These are phyloP conservation scores for Musa balbisiana DNA, from an alignment of 202 grass and related monocot species.

Conservation along the genomic window DNA sequence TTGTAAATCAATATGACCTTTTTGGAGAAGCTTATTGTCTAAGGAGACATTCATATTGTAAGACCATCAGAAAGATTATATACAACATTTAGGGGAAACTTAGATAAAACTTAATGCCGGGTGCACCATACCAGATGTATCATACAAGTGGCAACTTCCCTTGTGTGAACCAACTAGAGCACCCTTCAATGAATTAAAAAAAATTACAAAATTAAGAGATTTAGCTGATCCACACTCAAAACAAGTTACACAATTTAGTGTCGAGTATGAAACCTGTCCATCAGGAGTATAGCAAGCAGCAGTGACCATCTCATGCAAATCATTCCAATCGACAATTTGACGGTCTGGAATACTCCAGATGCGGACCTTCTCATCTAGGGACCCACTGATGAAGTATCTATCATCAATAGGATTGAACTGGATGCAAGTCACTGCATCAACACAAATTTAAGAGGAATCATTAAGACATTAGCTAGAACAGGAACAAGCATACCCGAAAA, in stretches of 20 bases:
- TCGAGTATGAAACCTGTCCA: slow-evolving; percentile 62
- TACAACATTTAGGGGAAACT: neutral
- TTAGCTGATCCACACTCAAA: neutral
- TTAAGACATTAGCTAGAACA: neutral
- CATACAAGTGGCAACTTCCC: slow-evolving; percentile 78
- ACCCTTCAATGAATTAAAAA: slow-evolving; percentile 41
- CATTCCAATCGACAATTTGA: slow-evolving; percentile 95
- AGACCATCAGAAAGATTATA: slow-evolving; percentile 22
- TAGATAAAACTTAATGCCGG: too few relatives aligned
- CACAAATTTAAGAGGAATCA: neutral
- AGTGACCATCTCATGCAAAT: slow-evolving; percentile 99
- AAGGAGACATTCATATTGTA: slow-evolving; percentile 14
- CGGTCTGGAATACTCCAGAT: slow-evolving; percentile 93
- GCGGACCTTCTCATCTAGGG: slow-evolving; percentile 86
- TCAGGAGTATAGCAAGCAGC: slow-evolving; percentile 52
- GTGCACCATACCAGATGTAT: slow-evolving; percentile 67
- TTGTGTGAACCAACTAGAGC: slow-evolving; percentile 82
- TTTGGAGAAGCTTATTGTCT: slow-evolving; percentile 89
- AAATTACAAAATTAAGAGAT: slow-evolving; percentile 11
- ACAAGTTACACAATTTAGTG: neutral
- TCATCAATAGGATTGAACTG: slow-evolving; percentile 99
- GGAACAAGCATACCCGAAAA: neutral
- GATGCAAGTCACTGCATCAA: slow-evolving; percentile 93
- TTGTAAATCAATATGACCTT: slow-evolving; percentile 71
- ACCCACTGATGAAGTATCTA: slow-evolving; percentile 94